These are phyloP conservation scores for Mycena chlorophos DNA, from an alignment of 768 basidiomycete genomes.

Conservation along the genomic window DNA sequence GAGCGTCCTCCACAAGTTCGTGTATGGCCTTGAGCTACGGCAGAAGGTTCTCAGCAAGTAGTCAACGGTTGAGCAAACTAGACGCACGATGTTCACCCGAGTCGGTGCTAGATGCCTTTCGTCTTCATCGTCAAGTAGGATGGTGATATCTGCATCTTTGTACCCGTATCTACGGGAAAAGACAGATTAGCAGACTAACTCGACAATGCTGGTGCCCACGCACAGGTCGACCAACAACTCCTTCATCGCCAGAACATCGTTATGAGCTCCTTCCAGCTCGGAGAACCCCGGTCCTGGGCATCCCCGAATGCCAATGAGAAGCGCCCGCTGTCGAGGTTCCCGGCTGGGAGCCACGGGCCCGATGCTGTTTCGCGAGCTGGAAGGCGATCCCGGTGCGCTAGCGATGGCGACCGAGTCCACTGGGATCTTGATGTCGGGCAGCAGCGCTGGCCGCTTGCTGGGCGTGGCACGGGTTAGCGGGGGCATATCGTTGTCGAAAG, in stretches of 20 bases:
- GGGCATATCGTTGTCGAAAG: no score
- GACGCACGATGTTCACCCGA: not conserved
- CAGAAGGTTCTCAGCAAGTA: not conserved
- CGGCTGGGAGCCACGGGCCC: no score
- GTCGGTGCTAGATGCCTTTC: not conserved
- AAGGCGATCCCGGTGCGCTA: no score
- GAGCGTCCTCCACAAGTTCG: conserved; percentile 17
- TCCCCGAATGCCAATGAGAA: conserved; percentile 12
- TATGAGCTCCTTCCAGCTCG: conserved; percentile 5
- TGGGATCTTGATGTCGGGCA: no score
- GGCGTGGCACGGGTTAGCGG: no score
- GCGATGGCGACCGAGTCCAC: no score
- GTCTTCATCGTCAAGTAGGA: not conserved
- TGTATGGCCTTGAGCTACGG: conserved; percentile 19
- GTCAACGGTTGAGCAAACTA: not conserved
- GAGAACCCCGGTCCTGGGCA: not conserved
- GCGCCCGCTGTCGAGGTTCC: conserved; percentile 6
- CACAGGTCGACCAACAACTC: conserved; percentile 1
- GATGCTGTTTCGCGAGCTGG: no score
- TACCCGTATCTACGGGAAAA: conserved; percentile 10
- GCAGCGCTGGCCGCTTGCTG: no score
- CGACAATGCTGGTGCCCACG: not conserved
- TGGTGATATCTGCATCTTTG: not conserved
- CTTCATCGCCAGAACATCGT: conserved; percentile 5
- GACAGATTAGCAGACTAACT: not conserved